Conservation (phyloP, 1,284 basidiomycete species). For the Gymnopus androsaceus region DNA sequence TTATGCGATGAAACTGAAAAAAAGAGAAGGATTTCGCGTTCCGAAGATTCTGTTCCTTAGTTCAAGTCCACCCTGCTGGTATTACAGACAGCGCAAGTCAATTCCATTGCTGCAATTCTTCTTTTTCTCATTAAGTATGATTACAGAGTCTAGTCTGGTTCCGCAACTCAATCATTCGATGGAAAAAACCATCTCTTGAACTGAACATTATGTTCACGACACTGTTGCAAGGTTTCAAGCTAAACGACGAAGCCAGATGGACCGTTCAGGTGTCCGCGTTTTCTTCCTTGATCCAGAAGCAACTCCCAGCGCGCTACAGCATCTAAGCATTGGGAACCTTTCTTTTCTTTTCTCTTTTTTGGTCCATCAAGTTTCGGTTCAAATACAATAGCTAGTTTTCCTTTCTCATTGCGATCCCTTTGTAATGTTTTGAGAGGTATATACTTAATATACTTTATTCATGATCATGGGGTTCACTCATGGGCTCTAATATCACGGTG, state of each 20-base stretch:
- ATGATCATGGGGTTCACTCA: no score
- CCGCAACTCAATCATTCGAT: constrained; percentile 93
- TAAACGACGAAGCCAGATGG: constrained; percentile 81
- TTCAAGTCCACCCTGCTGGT: constrained; percentile 90
- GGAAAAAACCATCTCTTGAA: constrained; percentile 88
- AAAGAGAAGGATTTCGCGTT: constrained; percentile 99
- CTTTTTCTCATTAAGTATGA: constrained; percentile 15
- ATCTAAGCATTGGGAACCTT: constrained; percentile 45
- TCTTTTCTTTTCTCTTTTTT: no score
- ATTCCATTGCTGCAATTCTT: constrained; percentile 5
- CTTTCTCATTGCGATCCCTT: no score
- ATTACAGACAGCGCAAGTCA: constrained; percentile 77
- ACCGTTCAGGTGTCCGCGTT: constrained; percentile 73
- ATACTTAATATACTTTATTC: no score
- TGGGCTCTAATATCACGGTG: no score
- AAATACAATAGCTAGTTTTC: no score
- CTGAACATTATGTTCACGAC: constrained; percentile 90
- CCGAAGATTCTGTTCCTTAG: constrained; percentile 94
- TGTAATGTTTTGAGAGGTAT: no score
- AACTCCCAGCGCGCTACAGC: constrained; percentile 73
- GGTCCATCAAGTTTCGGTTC: no score
- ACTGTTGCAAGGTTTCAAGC: constrained; percentile 82
- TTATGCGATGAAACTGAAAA: constrained; percentile 99
- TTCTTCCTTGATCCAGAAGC: constrained; percentile 78
- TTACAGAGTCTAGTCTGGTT: constrained; percentile 87